Percentiles rank a stretch among this genome's conserved stretches.
Conservation (phyloP, 805 yeast genomes). For the Myxozyma monticola region DNA sequence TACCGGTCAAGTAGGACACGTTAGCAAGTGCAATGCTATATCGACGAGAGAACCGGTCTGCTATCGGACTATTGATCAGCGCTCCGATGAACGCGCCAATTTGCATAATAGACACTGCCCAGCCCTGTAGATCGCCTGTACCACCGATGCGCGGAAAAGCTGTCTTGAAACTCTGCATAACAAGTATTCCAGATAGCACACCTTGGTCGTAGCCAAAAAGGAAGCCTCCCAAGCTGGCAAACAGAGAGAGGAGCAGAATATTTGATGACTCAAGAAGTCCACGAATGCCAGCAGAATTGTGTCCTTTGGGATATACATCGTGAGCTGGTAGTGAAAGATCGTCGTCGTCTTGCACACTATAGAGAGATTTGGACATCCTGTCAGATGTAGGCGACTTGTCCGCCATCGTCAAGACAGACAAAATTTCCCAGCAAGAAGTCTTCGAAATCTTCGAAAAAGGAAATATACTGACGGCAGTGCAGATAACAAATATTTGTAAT, state of each 20-base stretch:
- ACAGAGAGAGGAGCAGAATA: conserved; percentile 32
- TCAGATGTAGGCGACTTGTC: too few species aligned
- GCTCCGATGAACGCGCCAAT: conserved; percentile 32
- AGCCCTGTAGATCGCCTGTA: conserved; percentile 27
- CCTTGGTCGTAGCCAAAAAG: conserved; percentile 38
- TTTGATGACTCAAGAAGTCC: conserved; percentile 31
- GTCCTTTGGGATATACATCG: too few species aligned
- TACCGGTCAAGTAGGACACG: conserved; percentile 23
- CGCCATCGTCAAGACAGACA: too few species aligned
- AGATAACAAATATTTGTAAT: too few species aligned
- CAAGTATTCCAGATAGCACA: conserved; percentile 34
- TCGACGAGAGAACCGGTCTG: conserved; percentile 28
- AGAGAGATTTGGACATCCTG: too few species aligned
- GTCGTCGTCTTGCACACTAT: too few species aligned
- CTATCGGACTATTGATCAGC: conserved; percentile 22
- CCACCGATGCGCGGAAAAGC: conserved; percentile 25
- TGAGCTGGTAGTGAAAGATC: too few species aligned
- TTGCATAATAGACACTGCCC: conserved; percentile 29
- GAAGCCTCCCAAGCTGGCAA: conserved; percentile 37
- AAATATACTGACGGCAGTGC: too few species aligned
- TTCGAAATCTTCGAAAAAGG: too few species aligned
- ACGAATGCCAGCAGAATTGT: conserved; percentile 4
- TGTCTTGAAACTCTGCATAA: conserved; percentile 31
- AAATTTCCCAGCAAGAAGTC: too few species aligned
- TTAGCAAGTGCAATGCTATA: conserved; percentile 25